Percentiles rank a stretch among this genome's conserved stretches.
Conservation (phyloP, 2,329 filamentous ascomycete species). For the Xylariaceae sp. region DNA sequence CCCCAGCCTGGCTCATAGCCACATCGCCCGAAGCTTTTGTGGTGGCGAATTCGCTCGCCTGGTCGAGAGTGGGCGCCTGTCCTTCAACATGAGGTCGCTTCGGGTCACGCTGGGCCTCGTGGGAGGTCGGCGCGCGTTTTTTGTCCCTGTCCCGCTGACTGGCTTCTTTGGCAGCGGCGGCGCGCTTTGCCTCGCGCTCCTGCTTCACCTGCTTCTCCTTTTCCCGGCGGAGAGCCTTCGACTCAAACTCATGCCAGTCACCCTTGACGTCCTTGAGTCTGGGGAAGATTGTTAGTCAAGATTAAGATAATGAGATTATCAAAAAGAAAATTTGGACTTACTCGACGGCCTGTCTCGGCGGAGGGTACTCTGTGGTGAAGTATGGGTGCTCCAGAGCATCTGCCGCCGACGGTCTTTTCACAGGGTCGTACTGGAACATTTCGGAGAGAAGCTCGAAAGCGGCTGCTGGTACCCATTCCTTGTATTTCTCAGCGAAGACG, state of each 20-base stretch:
- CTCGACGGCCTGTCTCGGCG: constrained; percentile 71
- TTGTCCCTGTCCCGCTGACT: constrained; percentile 24
- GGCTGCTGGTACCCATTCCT: constrained; percentile 65
- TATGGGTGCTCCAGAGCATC: constrained; percentile 83
- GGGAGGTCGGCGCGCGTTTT: constrained; percentile 17
- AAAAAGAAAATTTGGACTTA: constrained; percentile 39
- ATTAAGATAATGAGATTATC: constrained; percentile 2
- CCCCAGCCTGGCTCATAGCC: no score
- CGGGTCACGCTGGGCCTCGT: constrained; percentile 17
- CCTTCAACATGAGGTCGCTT: constrained; percentile 23
- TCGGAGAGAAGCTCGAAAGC: constrained; percentile 74
- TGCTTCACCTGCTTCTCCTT: constrained; percentile 68
- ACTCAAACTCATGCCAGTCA: constrained; percentile 99
- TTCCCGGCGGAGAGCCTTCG: constrained; percentile 86
- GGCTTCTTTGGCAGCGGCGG: constrained; percentile 32
- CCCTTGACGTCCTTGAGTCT: constrained; percentile 75
- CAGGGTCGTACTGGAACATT: constrained; percentile 88
- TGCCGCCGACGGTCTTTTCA: constrained; percentile 71
- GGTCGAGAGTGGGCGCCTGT: constrained; percentile 7
- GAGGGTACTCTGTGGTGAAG: constrained; percentile 75
- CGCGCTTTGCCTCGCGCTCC: constrained; percentile 44
- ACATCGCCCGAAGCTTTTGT: no score
- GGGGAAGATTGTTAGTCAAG: constrained; percentile 23
- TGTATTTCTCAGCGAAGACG: constrained; percentile 77
- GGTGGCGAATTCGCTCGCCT: no score